phyloP scores from a whole-genome alignment of 805 yeast species.

The Starmerella floris region DNA sequence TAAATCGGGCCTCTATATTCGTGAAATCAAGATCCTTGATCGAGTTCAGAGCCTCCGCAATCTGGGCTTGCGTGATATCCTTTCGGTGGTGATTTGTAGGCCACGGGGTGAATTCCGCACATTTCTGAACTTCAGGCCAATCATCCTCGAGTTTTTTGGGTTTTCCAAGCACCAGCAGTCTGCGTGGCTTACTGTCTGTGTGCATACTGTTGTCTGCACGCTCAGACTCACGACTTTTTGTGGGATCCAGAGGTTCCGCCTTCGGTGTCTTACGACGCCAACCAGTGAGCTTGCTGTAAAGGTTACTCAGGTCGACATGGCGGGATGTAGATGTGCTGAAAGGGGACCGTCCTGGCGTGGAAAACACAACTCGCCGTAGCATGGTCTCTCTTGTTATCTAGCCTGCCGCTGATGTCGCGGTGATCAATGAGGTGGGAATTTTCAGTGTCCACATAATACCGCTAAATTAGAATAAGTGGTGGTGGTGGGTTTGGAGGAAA shows the following conservation, averaged over 20 bases:
- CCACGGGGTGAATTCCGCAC: slow-evolving; percentile 24
- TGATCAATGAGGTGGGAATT: too few relatives aligned
- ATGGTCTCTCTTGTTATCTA: background rate
- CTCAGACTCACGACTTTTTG: slow-evolving; percentile 10
- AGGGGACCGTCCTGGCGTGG: background rate
- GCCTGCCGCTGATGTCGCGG: too few relatives aligned
- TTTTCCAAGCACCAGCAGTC: slow-evolving; percentile 18
- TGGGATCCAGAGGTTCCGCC: slow-evolving; percentile 19
- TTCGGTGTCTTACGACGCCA: slow-evolving; percentile 13
- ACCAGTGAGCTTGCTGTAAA: slow-evolving; percentile 15
- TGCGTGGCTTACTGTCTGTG: slow-evolving; percentile 19
- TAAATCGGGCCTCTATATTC: slow-evolving; percentile 41
- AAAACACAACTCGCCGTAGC: background rate
- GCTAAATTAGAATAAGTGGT: too few relatives aligned
- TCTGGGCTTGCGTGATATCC: slow-evolving; percentile 14
- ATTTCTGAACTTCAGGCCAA: slow-evolving; percentile 14
- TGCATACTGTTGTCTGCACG: slow-evolving; percentile 12
- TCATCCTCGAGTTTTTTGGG: slow-evolving; percentile 12
- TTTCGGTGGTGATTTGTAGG: slow-evolving; percentile 22
- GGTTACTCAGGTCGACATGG: slow-evolving; percentile 8
- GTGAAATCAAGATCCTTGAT: slow-evolving; percentile 6
- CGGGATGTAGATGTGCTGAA: slow-evolving; percentile 12
- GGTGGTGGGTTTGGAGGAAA: too few relatives aligned
- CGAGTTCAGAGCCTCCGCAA: slow-evolving; percentile 10
- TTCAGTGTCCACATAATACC: too few relatives aligned